Conservation (phyloP, 2,329 filamentous ascomycete species). For the Rhynchosporium graminicola region DNA sequence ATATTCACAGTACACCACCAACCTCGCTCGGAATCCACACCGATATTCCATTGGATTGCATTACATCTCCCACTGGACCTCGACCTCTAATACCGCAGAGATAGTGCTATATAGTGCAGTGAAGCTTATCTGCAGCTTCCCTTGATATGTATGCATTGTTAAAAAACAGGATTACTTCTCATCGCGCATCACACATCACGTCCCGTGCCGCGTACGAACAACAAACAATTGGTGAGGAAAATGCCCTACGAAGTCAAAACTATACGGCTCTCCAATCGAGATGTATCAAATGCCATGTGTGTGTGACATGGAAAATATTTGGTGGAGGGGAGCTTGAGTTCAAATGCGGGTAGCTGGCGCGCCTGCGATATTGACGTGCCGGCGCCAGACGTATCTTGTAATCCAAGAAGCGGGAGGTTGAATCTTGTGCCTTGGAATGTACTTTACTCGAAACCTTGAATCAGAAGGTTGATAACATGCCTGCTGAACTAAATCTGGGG, state of each 20-base stretch:
- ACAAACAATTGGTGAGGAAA: constrained; percentile 1
- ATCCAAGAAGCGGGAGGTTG: neutral
- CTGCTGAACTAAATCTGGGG: neutral
- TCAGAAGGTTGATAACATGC: neutral
- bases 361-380: neutral
- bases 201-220: neutral
- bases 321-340: neutral
- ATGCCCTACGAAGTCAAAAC: neutral
- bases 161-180: constrained; percentile 7
- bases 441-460: neutral
- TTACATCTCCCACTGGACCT: neutral
- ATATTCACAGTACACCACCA: neutral
- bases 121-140: constrained; percentile 4
- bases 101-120: neutral
- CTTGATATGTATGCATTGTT: neutral
- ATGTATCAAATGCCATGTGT: constrained; percentile 11
- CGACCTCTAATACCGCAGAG: too few relatives aligned
- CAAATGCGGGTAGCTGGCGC: neutral
- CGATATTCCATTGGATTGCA: neutral
- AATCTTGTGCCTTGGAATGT: constrained; percentile 5
- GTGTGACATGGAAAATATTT: neutral
- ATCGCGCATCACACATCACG: neutral
- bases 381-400: neutral
- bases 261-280: constrained; percentile 1
- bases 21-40: neutral